Evolutionary conservation across 2,329 filamentous ascomycete species (phyloP).

Genomic region (Ophiostoma montium): DNA sequence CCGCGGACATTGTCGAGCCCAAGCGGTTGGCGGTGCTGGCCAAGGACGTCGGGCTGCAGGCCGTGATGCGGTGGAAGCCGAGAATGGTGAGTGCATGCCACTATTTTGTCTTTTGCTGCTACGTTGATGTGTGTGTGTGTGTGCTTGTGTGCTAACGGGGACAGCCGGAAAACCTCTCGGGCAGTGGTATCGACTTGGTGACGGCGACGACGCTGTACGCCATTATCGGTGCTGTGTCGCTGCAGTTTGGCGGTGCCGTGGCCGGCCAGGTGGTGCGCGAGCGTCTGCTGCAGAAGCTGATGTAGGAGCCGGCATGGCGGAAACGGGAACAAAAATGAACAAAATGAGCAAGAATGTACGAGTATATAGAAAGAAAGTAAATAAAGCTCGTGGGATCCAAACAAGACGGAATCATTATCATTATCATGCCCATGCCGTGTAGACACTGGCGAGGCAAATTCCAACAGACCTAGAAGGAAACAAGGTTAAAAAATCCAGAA

Average conservation of each 20-base stretch:
- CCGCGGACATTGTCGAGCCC: constrained; percentile 48
- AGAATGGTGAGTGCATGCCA: constrained; percentile 48
- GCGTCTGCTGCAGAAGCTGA: constrained; percentile 46
- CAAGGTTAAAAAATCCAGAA: not conserved
- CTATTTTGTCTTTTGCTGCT: too few species aligned
- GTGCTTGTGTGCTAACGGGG: not conserved
- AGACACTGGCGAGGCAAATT: not conserved
- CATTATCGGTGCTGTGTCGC: constrained; percentile 74
- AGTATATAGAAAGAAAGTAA: not conserved
- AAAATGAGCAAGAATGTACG: not conserved
- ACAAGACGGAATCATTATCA: not conserved
- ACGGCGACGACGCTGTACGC: constrained; percentile 68
- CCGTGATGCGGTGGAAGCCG: constrained; percentile 74
- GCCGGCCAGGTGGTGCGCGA: constrained; percentile 65
- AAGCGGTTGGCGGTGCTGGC: constrained; percentile 55
- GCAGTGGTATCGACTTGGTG: constrained; percentile 62
- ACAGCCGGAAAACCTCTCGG: constrained; percentile 49
- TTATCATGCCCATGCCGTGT: not conserved
- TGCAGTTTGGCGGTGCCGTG: constrained; percentile 70
- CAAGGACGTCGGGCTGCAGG: constrained; percentile 51
- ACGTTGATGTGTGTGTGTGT: too few species aligned
- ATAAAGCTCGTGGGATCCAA: not conserved
- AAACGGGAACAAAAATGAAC: not conserved
- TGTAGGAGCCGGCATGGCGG: constrained; percentile 1
- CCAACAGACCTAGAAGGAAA: not conserved